A percentile compares a stretch with the other conserved stretches of the same genome.
These are phyloP conservation scores for Microcera coccophila DNA, from an alignment of 2,329 filamentous ascomycete species.

Conservation along the genomic window DNA sequence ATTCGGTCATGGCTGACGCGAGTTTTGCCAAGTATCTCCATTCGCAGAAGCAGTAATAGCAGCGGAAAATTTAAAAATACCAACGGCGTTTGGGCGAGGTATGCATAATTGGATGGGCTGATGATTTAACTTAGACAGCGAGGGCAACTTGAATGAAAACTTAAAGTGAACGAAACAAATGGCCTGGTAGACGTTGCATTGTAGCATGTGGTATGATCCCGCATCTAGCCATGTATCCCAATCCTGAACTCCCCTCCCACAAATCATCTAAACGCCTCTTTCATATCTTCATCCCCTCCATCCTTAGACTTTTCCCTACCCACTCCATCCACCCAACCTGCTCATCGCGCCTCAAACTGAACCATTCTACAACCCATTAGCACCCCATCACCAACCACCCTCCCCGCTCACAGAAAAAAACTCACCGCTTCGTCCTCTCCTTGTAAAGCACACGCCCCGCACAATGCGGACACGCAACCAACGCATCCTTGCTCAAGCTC, in stretches of 20 bases:
- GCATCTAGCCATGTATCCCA: slow-evolving; percentile 17
- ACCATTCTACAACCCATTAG: slow-evolving; percentile 97
- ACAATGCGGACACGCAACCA: slow-evolving; percentile 56
- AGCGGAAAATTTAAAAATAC: slow-evolving; percentile 17
- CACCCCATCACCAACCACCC: slow-evolving; percentile 6
- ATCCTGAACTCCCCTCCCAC: slow-evolving; percentile 24
- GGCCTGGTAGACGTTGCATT: slow-evolving; percentile 2
- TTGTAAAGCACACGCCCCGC: slow-evolving; percentile 96
- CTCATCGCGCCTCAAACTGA: slow-evolving; percentile 88
- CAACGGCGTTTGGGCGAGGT: slow-evolving; percentile 19
- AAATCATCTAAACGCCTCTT: slow-evolving; percentile 14
- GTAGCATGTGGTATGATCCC: slow-evolving; percentile 11
- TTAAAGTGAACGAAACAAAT: neutral
- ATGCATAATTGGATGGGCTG: slow-evolving; percentile 9
- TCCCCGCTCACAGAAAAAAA: slow-evolving; percentile 13
- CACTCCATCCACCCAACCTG: neutral
- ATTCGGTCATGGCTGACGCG: slow-evolving; percentile 51
- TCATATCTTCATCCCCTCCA: slow-evolving; percentile 5
- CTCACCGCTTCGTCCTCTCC: slow-evolving; percentile 93
- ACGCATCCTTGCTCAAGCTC: slow-evolving; percentile 44
- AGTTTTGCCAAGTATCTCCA: slow-evolving; percentile 60
- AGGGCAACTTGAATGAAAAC: slow-evolving; percentile 20
- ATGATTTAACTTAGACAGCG: slow-evolving; percentile 21
- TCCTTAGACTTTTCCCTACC: neutral
- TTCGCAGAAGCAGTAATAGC: slow-evolving; percentile 40